These are phyloP conservation scores for Boletus rufocinnamomeus DNA, from an alignment of 768 basidiomycete species.

Conservation along the genomic window DNA sequence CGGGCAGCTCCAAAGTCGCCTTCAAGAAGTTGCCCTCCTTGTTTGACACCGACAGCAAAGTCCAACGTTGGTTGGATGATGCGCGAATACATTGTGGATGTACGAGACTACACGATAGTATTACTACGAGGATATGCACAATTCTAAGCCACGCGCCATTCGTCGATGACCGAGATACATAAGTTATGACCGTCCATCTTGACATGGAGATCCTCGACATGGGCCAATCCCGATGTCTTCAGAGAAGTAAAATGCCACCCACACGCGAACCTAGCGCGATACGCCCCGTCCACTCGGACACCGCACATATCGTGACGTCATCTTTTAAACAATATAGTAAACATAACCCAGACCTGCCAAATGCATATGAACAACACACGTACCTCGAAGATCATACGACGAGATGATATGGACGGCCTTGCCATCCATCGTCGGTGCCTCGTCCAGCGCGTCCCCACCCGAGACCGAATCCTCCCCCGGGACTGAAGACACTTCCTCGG, in stretches of 20 bases:
- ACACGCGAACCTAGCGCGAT: conserved; percentile 45
- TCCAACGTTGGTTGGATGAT: no score
- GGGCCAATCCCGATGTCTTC: neutral
- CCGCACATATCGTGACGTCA: conserved; percentile 47
- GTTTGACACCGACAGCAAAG: no score
- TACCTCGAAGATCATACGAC: conserved; percentile 35
- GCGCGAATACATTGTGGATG: neutral
- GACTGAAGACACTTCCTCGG: neutral
- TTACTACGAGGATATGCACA: neutral
- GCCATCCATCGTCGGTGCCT: conserved; percentile 12
- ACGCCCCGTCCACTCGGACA: conserved; percentile 46
- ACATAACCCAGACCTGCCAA: neutral
- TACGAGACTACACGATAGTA: neutral
- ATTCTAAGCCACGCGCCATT: neutral
- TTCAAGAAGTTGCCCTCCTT: no score
- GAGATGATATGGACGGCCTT: conserved; percentile 17
- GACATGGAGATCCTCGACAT: neutral
- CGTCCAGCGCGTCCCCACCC: neutral
- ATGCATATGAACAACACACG: neutral
- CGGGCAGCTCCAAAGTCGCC: no score
- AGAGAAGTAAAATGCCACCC: conserved; percentile 33
- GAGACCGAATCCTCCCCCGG: neutral
- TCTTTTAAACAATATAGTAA: conserved; percentile 31
- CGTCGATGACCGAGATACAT: neutral
- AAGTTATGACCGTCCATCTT: neutral